Base-by-base conservation (phyloP, 2,329 filamentous ascomycete species). In the Fusarium lateritium region DNA sequence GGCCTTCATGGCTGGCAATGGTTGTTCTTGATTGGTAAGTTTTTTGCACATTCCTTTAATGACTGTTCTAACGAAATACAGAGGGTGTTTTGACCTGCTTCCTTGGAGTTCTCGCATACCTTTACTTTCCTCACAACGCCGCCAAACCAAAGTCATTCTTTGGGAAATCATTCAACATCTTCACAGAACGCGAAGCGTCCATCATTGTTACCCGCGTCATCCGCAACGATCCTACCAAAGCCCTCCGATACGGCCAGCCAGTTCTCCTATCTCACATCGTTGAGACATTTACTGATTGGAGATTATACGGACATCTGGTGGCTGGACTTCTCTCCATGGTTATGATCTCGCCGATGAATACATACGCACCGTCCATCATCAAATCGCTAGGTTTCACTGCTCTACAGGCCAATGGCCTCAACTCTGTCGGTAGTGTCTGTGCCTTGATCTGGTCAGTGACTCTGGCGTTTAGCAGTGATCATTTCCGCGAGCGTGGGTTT, bases 341-440 rank as follows among this genome's bases (percentile, higher is more conserved):
- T 14, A 77, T 77, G 76, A 76, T 77, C 15, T 43, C 75, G 2
- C 76, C 75, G 0, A 73, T 77, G 67, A 77, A 77, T 28, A 76
- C 74, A 0, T 77, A 77, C 21, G 75, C 72, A 0, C 75, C 76
- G 0, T 77, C 76, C 2, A 76, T 77, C 15, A 77, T 77, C 57
- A 76, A 76, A 50, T 73, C 71, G 2, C 38, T 77, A 0, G 76
- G 74, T 0, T 77, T 77, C 28, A 74, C 68, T 0, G 46, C 65
- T 0, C 56, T 77, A 3, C 74, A 76, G 38, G 75, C 76, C 2
- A 77, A 77, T 17, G 75, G 75, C 0, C 70, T 77, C 3, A 77
- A 76, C 51, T 76, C 75, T 1, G 71, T 76, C 2, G 73, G 75
- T 0, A 76, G 73, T 19, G 57, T 72, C 4, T 75, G 75, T 7